phyloP scores from a whole-genome alignment of 805 yeast species.

The Starmerella sp. region DNA sequence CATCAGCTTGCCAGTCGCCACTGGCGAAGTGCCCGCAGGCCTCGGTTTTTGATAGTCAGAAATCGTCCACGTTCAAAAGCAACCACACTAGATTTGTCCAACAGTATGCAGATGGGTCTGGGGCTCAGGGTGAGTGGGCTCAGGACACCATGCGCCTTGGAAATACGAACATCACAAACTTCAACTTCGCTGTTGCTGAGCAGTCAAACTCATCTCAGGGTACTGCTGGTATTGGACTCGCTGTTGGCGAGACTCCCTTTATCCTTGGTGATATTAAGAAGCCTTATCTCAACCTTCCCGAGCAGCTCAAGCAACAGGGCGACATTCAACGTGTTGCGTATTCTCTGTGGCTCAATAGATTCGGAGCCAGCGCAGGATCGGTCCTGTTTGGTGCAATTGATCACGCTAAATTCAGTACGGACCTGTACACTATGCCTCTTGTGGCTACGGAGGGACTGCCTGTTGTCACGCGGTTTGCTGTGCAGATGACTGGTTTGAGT shows the following conservation, averaged over 20 bases:
- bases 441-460: constrained; percentile 24
- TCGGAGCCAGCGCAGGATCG: constrained; percentile 27
- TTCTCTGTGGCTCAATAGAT: constrained; percentile 35
- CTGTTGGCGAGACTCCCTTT: constrained; percentile 27
- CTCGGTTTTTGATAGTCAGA: not conserved
- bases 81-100: not conserved
- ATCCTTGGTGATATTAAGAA: constrained; percentile 12
- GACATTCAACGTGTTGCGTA: constrained; percentile 33
- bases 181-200: constrained; percentile 69
- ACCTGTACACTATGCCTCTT: constrained; percentile 29
- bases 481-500: constrained; percentile 20
- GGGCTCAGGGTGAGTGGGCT: constrained; percentile 29
- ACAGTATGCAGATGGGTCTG: not conserved
- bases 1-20: constrained; percentile 17
- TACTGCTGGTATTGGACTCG: constrained; percentile 32
- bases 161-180: constrained; percentile 36
- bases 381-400: constrained; percentile 37
- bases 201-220: constrained; percentile 54
- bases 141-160: constrained; percentile 47
- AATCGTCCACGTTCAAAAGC: not conserved
- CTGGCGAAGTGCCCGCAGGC: constrained; percentile 25
- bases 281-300: constrained; percentile 29
- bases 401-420: constrained; percentile 32
- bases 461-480: constrained; percentile 15
- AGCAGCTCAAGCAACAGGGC: constrained; percentile 32